Evolutionary conservation across 208 protist genomes (phyloP).

Genomic region (Crithidia bombi): DNA sequence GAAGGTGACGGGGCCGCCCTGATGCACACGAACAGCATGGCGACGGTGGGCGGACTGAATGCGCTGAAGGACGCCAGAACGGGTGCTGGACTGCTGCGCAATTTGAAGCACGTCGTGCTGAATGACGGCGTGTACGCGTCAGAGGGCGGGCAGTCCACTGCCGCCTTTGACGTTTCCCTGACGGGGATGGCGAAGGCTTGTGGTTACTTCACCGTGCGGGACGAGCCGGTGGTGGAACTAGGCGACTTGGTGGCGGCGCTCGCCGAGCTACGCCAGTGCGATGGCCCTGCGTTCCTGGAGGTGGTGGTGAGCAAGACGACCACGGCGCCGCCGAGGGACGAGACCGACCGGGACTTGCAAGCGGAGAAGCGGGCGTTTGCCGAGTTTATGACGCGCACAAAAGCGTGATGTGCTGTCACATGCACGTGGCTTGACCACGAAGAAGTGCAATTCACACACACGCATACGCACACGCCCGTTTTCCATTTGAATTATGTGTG

Average conservation of each 20-base stretch:
- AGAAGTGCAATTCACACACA: no score
- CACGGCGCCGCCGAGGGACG: neutral
- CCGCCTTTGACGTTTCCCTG: slow-evolving; percentile 68
- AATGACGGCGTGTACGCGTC: slow-evolving; percentile 89
- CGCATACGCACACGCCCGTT: no score
- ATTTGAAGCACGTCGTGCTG: slow-evolving; percentile 87
- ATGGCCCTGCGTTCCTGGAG: slow-evolving; percentile 85
- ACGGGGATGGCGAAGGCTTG: slow-evolving; percentile 79
- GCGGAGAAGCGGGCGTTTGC: slow-evolving; percentile 26
- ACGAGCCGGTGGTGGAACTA: slow-evolving; percentile 63
- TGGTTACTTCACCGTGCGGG: slow-evolving; percentile 65
- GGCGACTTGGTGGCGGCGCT: slow-evolving; percentile 71
- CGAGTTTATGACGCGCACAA: slow-evolving; percentile 24
- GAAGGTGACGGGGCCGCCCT: slow-evolving; percentile 87
- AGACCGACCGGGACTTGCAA: slow-evolving; percentile 15
- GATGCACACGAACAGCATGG: slow-evolving; percentile 79
- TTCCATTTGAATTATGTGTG: no score
- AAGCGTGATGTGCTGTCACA: neutral
- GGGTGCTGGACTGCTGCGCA: slow-evolving; percentile 46
- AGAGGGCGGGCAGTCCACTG: slow-evolving; percentile 75
- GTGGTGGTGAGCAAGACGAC: slow-evolving; percentile 59
- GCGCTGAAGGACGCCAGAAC: slow-evolving; percentile 28
- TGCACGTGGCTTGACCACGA: neutral
- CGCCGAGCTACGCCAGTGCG: slow-evolving; percentile 48
- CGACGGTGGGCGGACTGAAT: slow-evolving; percentile 43